Evolutionary conservation across 2,329 filamentous ascomycete genomes (phyloP), one percentile per base, ranked within the genome.

Genomic region (Fusarium austroafricanum): DNA sequence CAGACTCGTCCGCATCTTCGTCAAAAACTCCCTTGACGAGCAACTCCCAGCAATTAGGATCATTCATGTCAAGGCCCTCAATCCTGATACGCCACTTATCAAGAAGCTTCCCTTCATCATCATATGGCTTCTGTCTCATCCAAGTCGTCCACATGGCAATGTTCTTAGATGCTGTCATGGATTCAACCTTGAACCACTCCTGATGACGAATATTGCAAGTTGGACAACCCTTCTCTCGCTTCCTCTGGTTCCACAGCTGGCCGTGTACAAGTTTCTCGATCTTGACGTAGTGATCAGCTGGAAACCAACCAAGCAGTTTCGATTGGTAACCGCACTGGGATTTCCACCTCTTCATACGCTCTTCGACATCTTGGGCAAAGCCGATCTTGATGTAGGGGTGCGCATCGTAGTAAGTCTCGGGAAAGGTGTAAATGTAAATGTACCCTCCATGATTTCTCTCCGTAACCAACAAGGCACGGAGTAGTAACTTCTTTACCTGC

Each of bases 301-400:
- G 14, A 38, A 62, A 65, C 18, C 47, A 38, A 17, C 53, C 54
- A 12, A 75, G 23, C 1, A 71, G 29, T 10, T 60, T n/a, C 10
- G 73, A 64, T 4, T 52, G 38, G 46, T 79, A 78, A 15, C 61
- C 53, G 49, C 77, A 78, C 17, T 67, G 18, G 2, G 33, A 26
- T 43, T 61, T 17, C 71, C 73, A 77, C 1, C 54, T 2, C 12
- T 18, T 17, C 73, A 77, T 76, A 12, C 77, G 75, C 7, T 4
- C 20, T 2, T 55, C 14, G 37, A 68, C 47, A 26, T 77, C 12
- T 2, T 47, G 31, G 4, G 75, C 61, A 65, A 55, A 67, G 20
- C 77, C 77, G n/a, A 78, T 78, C 52, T 78, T 78, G 61, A 78
- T 61, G 21, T 71, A 63, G 8, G 65, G 64, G 5, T 63, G 29